Evolutionary conservation across 352 stramenopile species (phyloP).

Genomic region (Halophytophthora batemanensis): DNA sequence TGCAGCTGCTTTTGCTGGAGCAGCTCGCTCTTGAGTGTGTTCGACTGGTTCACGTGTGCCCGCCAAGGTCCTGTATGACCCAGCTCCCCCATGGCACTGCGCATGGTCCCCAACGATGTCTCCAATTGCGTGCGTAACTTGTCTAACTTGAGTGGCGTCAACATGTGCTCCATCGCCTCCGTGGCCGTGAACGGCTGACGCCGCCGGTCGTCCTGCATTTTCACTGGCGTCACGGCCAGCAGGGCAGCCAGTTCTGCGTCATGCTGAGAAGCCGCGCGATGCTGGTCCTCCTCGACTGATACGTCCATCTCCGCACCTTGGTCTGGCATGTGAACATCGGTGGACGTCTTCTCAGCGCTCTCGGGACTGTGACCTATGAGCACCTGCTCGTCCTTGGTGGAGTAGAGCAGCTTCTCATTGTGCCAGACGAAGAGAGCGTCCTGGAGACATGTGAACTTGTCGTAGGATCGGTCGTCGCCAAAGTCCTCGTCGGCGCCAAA

Average conservation of each 20-base stretch:
- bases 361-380: constrained; percentile 4
- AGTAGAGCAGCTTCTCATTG: constrained; percentile 54
- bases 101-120: constrained; percentile 46
- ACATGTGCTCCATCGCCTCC: constrained; percentile 26
- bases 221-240: constrained; percentile 37
- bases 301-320: background rate
- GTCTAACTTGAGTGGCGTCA: constrained; percentile 27
- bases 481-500: constrained; percentile 25
- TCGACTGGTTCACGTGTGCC: constrained; percentile 57
- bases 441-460: constrained; percentile 83
- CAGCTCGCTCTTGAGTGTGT: constrained; percentile 58
- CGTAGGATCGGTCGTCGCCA: constrained; percentile 55
- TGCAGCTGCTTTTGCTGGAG: constrained; percentile 50
- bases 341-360: background rate
- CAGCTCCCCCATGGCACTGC: constrained; percentile 53
- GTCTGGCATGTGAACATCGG: constrained; percentile 4
- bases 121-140: constrained; percentile 34
- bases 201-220: constrained; percentile 39
- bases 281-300: constrained; percentile 1
- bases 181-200: constrained; percentile 29
- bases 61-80: constrained; percentile 58
- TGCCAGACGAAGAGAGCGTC: constrained; percentile 76
- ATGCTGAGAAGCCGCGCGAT: constrained; percentile 4
- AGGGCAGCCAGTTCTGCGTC: constrained; percentile 35
- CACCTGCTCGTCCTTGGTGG: constrained; percentile 48